Evolutionary conservation across 768 basidiomycete genomes (phyloP).

Genomic region (Leccinum subgranulosum): DNA sequence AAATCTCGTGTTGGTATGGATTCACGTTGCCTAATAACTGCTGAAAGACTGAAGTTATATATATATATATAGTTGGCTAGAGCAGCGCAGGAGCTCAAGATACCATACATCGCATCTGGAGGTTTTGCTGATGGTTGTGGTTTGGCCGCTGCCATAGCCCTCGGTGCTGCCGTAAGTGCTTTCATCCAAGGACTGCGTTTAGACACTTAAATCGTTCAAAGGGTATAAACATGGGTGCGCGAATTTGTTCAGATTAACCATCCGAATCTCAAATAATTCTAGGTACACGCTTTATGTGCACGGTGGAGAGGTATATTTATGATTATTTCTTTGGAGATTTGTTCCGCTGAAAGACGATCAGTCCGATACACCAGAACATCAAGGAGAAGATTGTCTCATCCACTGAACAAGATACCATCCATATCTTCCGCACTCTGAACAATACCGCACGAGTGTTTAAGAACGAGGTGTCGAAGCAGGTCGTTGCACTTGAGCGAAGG

Average conservation of each 20-base stretch:
- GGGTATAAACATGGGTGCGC: slow-evolving; percentile 80
- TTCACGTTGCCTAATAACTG: background rate
- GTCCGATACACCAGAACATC: slow-evolving; percentile 85
- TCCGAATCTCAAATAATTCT: background rate
- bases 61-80: slow-evolving; percentile 67
- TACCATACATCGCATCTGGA: slow-evolving; percentile 89
- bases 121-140: slow-evolving; percentile 88
- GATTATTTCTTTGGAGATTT: background rate
- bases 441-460: slow-evolving; percentile 87
- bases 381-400: slow-evolving; percentile 86
- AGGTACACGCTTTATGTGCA: slow-evolving; percentile 90
- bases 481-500: slow-evolving; percentile 76
- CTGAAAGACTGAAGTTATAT: background rate
- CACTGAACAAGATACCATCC: slow-evolving; percentile 78
- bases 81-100: slow-evolving; percentile 76
- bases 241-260: background rate
- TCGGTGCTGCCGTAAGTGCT: slow-evolving; percentile 71
- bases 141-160: slow-evolving; percentile 72
- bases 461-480: slow-evolving; percentile 80
- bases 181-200: background rate
- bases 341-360: slow-evolving; percentile 24
- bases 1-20: slow-evolving; percentile 70
- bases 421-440: slow-evolving; percentile 85
- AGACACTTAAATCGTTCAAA: slow-evolving; percentile 22
- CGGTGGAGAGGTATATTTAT: slow-evolving; percentile 63